Base-by-base conservation (phyloP, 306 rosid species). In the Trifolium repens region DNA sequence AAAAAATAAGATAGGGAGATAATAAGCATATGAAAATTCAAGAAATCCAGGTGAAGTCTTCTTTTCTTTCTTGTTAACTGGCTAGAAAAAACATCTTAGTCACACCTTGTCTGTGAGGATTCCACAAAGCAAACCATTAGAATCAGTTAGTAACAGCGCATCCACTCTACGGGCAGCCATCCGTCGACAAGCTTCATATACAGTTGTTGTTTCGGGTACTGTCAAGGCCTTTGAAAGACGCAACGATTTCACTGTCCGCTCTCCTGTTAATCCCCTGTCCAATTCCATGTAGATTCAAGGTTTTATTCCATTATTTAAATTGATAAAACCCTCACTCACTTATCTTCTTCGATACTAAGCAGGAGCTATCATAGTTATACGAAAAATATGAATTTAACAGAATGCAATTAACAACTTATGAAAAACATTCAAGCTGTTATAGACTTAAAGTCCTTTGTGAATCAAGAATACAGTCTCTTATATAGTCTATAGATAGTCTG, bases 81-180 rank as follows among this genome's bases (percentile, higher is more conserved):
- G 34, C 27, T 42, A 75, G 71, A 71, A 58, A 58, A 50, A 76
- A 50, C 52, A 44, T 40, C 63, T 9, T 62, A 71, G 72, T 24
- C 63, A 69, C 78, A 90, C 99, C 98, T 92, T 96, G 88, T 92
- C 99, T 0, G 99, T 96, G 74, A 96, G 98, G 83, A 96, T 96
- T 76, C 99, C 99, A 82, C 87, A 90, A 62, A 96, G 98, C 86
- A 96, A 84, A 58, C 86, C 99, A 84, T 91, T 92, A 12, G 98
- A 87, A 80, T 96, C 99, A 9, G 97, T 96, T 27, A 96, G 83
- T 77, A 96, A 87, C 73, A 96, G 63, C 67, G 99, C 98, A 86
- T 96, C 98, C 75, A 91, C 96, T 78, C 94, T 93, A 72, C 96
- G 97, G 57, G 94, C 91, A 85, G 97, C 92, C 99, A 96, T 96